These are phyloP conservation scores for Sarcocystis neurona DNA, from an alignment of 169 alveolate genomes.

Conservation along the genomic window DNA sequence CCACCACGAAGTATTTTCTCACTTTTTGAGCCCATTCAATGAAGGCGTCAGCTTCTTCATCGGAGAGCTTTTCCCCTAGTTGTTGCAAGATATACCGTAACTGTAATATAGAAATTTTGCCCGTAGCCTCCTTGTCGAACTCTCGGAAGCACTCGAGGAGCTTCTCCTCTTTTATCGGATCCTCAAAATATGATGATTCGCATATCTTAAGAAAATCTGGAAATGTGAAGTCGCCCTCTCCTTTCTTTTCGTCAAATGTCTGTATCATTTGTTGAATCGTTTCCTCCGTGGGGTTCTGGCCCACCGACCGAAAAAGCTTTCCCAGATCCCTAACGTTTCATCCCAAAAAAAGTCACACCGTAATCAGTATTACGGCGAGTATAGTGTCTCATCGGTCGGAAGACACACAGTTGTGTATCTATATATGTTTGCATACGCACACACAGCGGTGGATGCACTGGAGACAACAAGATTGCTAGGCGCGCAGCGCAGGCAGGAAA, in stretches of 20 bases:
- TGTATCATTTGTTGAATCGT: constrained; percentile 30
- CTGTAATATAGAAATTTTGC: constrained; percentile 37
- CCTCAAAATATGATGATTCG: constrained; percentile 51
- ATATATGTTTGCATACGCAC: no score
- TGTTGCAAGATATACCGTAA: constrained; percentile 51
- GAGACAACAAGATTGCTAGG: no score
- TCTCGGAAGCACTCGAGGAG: constrained; percentile 52
- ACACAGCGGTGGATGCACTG: no score
- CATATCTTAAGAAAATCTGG: constrained; percentile 38
- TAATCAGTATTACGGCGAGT: no score
- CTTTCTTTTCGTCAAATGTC: constrained; percentile 38
- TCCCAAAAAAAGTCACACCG: no score
- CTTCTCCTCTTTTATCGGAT: constrained; percentile 60
- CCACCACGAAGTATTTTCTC: no score
- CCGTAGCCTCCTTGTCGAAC: constrained; percentile 58
- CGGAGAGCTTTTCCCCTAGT: constrained; percentile 58
- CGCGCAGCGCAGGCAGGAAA: no score
- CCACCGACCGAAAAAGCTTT: constrained; percentile 61
- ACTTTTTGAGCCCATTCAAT: constrained; percentile 63
- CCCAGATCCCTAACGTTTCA: constrained; percentile 57
- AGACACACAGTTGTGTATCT: background rate
- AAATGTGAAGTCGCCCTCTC: constrained; percentile 47
- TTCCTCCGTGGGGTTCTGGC: constrained; percentile 63
- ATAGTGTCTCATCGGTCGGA: background rate
- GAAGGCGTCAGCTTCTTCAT: constrained; percentile 61